Conservation (phyloP, 2,329 filamentous ascomycete genomes). For the Cladosporium halotolerans region DNA sequence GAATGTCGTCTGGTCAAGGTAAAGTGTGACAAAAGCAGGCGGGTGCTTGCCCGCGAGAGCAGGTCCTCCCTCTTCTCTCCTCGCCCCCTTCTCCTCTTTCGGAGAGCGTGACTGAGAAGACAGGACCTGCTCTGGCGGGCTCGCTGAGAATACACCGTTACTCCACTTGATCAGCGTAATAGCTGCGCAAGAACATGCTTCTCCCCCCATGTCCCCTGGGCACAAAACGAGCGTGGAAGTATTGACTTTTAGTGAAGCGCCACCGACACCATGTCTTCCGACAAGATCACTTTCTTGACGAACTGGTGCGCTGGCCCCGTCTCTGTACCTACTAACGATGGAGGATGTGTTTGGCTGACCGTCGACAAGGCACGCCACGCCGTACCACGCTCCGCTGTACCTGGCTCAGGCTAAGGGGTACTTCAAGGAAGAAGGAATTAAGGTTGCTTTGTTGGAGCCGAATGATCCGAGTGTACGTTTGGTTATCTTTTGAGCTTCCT, state of each 20-base stretch:
- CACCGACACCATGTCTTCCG: slow-evolving; percentile 64
- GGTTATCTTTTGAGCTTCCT: too few relatives aligned
- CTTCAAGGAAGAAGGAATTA: slow-evolving; percentile 69
- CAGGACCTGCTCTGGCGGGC: slow-evolving; percentile 15
- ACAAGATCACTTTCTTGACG: slow-evolving; percentile 79
- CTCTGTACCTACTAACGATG: neutral
- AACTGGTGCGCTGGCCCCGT: slow-evolving; percentile 56
- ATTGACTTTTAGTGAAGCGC: slow-evolving; percentile 35
- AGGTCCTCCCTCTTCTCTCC: slow-evolving; percentile 15
- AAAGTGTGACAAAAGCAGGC: slow-evolving; percentile 37
- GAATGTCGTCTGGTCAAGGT: slow-evolving; percentile 33
- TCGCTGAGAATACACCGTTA: slow-evolving; percentile 67
- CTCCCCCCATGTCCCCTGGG: slow-evolving; percentile 40
- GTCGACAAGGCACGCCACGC: slow-evolving; percentile 63
- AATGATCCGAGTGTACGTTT: slow-evolving; percentile 64
- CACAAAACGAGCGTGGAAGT: neutral
- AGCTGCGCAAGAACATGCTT: slow-evolving; percentile 80
- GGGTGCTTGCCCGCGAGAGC: slow-evolving; percentile 28
- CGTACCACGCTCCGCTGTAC: slow-evolving; percentile 73
- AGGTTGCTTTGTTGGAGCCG: slow-evolving; percentile 70
- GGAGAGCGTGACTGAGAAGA: too few relatives aligned
- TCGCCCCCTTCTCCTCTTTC: neutral
- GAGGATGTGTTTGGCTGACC: slow-evolving; percentile 5
- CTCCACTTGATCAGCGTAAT: slow-evolving; percentile 82
- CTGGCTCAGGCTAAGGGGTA: slow-evolving; percentile 69